Conservation (phyloP, 176 grass and related monocot genomes). For the Echinochloa phyllopogon region DNA sequence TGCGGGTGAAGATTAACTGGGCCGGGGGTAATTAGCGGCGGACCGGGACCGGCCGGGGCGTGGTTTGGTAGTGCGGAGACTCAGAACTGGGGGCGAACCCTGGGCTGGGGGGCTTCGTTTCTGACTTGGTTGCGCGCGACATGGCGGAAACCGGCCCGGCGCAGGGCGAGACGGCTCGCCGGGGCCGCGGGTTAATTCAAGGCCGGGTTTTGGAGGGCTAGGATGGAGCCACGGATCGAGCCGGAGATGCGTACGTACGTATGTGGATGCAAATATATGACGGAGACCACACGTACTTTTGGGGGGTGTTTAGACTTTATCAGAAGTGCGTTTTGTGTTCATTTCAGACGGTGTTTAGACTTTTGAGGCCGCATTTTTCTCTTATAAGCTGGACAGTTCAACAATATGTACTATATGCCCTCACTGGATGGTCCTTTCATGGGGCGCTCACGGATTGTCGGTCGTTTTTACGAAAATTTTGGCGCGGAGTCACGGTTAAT, state of each 20-base stretch:
- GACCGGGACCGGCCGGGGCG: neutral
- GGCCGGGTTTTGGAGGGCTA: neutral
- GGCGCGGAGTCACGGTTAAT: neutral
- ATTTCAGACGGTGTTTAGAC: conserved; percentile 38
- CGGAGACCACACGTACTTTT: neutral
- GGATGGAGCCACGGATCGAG: neutral
- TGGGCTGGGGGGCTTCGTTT: too few relatives aligned
- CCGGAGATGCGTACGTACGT: neutral
- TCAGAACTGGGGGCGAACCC: too few relatives aligned
- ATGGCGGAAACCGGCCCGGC: too few relatives aligned
- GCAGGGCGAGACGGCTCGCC: too few relatives aligned
- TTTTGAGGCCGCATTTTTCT: neutral
- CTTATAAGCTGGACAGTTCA: neutral
- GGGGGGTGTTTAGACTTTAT: too few relatives aligned
- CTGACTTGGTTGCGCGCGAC: neutral
- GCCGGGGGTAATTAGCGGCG: neutral
- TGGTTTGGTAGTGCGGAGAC: conserved; percentile 16
- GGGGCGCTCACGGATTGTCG: too few relatives aligned
- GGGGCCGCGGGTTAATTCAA: too few relatives aligned
- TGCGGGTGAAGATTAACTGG: neutral
- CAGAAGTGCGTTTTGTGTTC: neutral
- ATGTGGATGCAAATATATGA: neutral
- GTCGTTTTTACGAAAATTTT: neutral
- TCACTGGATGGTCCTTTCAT: too few relatives aligned
- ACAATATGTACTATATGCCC: neutral